Conservation (phyloP, 2,329 filamentous ascomycete species). For the Mariannaea elegans region DNA sequence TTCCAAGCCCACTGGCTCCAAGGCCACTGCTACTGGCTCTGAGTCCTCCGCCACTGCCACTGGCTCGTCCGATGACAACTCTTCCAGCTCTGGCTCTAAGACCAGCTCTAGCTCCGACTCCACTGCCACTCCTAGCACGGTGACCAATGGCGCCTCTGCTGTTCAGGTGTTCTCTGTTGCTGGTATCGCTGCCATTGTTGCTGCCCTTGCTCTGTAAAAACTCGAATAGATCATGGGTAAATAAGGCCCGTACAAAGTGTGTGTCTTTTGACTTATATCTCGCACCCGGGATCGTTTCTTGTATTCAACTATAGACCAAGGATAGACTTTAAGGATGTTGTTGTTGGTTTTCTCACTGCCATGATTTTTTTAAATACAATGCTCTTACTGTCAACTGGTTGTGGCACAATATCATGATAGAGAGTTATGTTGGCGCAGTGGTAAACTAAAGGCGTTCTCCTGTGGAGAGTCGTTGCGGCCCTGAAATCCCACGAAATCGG, state of each 20-base stretch:
- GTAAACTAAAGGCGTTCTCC: too few species aligned
- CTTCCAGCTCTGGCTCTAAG: slow-evolving; percentile 7
- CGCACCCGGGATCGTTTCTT: slow-evolving; percentile 40
- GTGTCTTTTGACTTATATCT: slow-evolving; percentile 34
- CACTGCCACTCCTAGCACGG: slow-evolving; percentile 27
- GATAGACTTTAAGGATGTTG: slow-evolving; percentile 39
- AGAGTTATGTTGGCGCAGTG: too few species aligned
- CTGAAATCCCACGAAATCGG: too few species aligned
- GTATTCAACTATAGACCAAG: slow-evolving; percentile 41
- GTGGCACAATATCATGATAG: background rate
- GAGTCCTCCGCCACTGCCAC: slow-evolving; percentile 14
- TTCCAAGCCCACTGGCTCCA: slow-evolving; percentile 16
- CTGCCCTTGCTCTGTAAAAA: slow-evolving; percentile 38
- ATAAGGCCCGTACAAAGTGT: slow-evolving; percentile 34
- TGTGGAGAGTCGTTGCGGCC: too few species aligned
- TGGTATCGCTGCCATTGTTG: slow-evolving; percentile 33
- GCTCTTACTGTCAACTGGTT: background rate
- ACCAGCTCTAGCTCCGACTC: slow-evolving; percentile 1
- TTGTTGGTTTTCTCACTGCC: slow-evolving; percentile 21
- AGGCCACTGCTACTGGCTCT: slow-evolving; percentile 24
- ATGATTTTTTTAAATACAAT: slow-evolving; percentile 1
- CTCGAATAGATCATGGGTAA: slow-evolving; percentile 35
- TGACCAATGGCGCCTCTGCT: slow-evolving; percentile 27
- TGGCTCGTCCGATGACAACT: slow-evolving; percentile 11
- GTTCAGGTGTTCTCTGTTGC: slow-evolving; percentile 30